These are phyloP conservation scores for Alternaria postmessia DNA, from an alignment of 2,329 filamentous ascomycete genomes.

Conservation along the genomic window DNA sequence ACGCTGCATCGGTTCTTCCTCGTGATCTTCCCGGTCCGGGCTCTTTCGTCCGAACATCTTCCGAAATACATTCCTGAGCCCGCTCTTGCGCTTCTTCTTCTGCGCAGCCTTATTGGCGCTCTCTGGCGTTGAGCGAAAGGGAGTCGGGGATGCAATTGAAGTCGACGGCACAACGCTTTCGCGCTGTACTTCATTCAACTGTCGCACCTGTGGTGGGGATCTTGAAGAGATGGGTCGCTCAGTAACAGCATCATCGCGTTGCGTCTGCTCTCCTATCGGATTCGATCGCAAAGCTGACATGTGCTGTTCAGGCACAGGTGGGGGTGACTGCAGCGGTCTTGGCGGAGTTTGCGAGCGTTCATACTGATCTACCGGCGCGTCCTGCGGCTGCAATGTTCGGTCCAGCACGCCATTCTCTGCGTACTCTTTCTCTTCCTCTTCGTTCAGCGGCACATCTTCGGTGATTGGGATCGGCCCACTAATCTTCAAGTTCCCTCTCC, in stretches of 20 bases:
- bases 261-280: constrained; percentile 16
- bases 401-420: constrained; percentile 35
- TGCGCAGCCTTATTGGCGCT: constrained; percentile 34
- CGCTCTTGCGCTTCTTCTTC: constrained; percentile 49
- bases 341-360: constrained; percentile 23
- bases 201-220: constrained; percentile 34
- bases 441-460: constrained; percentile 45
- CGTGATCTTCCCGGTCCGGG: constrained; percentile 36
- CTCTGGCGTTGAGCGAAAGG: constrained; percentile 41
- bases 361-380: constrained; percentile 21
- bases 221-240: constrained; percentile 15
- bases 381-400: constrained; percentile 22
- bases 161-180: constrained; percentile 35
- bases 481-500: constrained; percentile 50
- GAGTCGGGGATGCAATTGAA: constrained; percentile 37
- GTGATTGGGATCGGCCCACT: constrained; percentile 51
- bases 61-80: constrained; percentile 47
- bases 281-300: constrained; percentile 21
- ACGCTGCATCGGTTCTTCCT: constrained; percentile 29
- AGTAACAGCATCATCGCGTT: constrained; percentile 14
- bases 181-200: constrained; percentile 35
- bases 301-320: constrained; percentile 19
- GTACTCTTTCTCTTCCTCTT: constrained; percentile 45
- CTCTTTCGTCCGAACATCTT: constrained; percentile 50
- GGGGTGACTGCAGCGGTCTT: constrained; percentile 23